Evolutionary conservation across 768 basidiomycete genomes (phyloP).

Genomic region (Coprinopsis strossmayeri): DNA sequence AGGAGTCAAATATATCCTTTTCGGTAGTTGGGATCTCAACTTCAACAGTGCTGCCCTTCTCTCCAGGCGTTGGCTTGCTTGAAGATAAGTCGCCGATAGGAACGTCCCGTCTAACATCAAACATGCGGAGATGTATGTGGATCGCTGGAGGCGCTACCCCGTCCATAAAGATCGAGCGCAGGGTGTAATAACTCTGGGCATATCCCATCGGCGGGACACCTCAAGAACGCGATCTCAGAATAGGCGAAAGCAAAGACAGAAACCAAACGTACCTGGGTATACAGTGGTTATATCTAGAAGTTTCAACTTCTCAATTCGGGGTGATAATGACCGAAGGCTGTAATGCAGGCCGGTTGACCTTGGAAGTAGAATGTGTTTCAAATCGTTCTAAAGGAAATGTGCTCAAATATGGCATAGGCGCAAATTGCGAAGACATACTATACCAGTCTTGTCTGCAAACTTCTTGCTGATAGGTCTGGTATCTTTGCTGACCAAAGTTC

Average conservation of each 20-base stretch:
- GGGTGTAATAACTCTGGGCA: conserved; percentile 84
- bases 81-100: conserved; percentile 60
- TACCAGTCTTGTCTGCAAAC: conserved; percentile 83
- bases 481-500: conserved; percentile 84
- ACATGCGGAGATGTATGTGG: conserved; percentile 82
- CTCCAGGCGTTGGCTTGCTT: conserved; percentile 12
- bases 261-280: conserved; percentile 67
- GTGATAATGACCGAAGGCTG: conserved; percentile 72
- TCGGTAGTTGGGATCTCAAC: conserved; percentile 53
- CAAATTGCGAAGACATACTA: conserved; percentile 52
- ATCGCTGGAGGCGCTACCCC: conserved; percentile 78
- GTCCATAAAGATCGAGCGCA: conserved; percentile 82
- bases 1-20: conserved; percentile 65
- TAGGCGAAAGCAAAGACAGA: neutral
- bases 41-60: conserved; percentile 23
- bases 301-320: conserved; percentile 69
- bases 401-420: neutral
- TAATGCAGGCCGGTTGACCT: conserved; percentile 89
- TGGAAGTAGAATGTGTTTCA: conserved; percentile 78
- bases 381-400: conserved; percentile 52
- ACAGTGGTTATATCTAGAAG: conserved; percentile 88
- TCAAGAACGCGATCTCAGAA: conserved; percentile 22
- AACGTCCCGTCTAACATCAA: conserved; percentile 57
- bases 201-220: conserved; percentile 75
- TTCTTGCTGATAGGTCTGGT: conserved; percentile 82